phyloP scores from a whole-genome alignment of 2,329 filamentous ascomycete genomes.

The Pyrenochaeta sp. region DNA sequence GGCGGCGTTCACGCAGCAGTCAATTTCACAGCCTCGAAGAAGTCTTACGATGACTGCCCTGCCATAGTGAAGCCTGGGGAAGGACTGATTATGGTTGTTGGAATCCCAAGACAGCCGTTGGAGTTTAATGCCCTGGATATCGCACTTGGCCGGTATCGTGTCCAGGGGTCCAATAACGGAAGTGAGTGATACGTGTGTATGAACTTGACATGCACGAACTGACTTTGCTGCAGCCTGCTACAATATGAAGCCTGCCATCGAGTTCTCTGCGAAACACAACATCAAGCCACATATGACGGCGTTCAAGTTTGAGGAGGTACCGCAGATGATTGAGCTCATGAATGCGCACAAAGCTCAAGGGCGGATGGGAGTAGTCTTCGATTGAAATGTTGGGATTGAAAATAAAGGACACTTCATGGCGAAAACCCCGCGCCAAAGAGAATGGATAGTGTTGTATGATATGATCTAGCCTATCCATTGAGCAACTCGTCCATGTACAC shows the following conservation, averaged over 20 bases:
- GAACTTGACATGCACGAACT: slow-evolving; percentile 50
- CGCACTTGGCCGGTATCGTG: slow-evolving; percentile 34
- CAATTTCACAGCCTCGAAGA: slow-evolving; percentile 43
- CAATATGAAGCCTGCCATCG: slow-evolving; percentile 45
- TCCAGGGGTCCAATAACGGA: slow-evolving; percentile 46
- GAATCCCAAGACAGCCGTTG: slow-evolving; percentile 42
- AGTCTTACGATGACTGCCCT: slow-evolving; percentile 44
- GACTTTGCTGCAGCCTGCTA: slow-evolving; percentile 51
- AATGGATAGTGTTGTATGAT: too few relatives aligned
- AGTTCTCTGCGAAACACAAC: slow-evolving; percentile 45
- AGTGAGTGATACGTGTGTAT: slow-evolving; percentile 27
- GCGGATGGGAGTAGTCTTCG: slow-evolving; percentile 43
- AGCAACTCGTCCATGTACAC: too few relatives aligned
- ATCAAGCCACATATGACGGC: slow-evolving; percentile 41
- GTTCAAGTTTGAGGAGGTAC: slow-evolving; percentile 42
- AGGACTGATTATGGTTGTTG: slow-evolving; percentile 46
- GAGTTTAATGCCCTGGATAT: slow-evolving; percentile 45
- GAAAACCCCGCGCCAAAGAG: too few relatives aligned
- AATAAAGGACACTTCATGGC: too few relatives aligned
- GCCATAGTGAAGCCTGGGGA: slow-evolving; percentile 39
- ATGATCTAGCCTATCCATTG: too few relatives aligned
- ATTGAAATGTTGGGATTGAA: slow-evolving; percentile 6
- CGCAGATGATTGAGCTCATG: slow-evolving; percentile 48
- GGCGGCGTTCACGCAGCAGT: slow-evolving; percentile 42
- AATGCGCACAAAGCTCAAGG: slow-evolving; percentile 40